Percentiles rank a stretch among this genome's conserved stretches.
phyloP scores from a whole-genome alignment of 2,329 filamentous ascomycete species.

The Tolypocladium guangdongense region DNA sequence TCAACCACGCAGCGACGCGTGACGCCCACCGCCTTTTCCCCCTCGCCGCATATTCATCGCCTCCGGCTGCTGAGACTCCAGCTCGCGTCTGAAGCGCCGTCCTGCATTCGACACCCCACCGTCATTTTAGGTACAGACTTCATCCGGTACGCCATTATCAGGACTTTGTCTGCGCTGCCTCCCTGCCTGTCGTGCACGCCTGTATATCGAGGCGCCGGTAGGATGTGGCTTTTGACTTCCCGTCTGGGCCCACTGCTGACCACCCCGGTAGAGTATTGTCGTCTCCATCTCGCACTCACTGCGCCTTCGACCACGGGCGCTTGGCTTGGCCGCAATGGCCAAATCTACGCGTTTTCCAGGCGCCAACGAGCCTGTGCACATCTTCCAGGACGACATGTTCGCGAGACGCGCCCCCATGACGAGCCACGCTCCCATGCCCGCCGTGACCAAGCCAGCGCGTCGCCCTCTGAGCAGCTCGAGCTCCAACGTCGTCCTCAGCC shows the following conservation, averaged over 20 bases:
- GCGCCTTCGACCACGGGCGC: constrained; percentile 2
- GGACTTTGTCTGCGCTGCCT: not conserved
- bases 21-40: not conserved
- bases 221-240: not conserved
- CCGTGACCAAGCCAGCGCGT: constrained; percentile 34
- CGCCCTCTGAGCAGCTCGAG: constrained; percentile 39
- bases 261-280: not conserved
- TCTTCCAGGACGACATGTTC: constrained; percentile 42
- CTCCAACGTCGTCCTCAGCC: constrained; percentile 57
- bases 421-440: constrained; percentile 46
- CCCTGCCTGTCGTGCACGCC: not conserved
- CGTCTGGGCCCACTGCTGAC: not conserved
- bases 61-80: not conserved
- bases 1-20: not conserved
- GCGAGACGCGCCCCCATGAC: constrained; percentile 36
- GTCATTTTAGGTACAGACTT: not conserved
- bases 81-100: not conserved
- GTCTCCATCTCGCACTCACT: not conserved
- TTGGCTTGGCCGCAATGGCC: constrained; percentile 38
- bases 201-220: not conserved
- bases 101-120: constrained; percentile 4
- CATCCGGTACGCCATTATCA: not conserved
- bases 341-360: constrained; percentile 35
- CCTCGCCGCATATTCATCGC: not conserved
- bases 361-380: constrained; percentile 36